phyloP scores from a whole-genome alignment of 805 yeast genomes.

The Danielia oregonensis region DNA sequence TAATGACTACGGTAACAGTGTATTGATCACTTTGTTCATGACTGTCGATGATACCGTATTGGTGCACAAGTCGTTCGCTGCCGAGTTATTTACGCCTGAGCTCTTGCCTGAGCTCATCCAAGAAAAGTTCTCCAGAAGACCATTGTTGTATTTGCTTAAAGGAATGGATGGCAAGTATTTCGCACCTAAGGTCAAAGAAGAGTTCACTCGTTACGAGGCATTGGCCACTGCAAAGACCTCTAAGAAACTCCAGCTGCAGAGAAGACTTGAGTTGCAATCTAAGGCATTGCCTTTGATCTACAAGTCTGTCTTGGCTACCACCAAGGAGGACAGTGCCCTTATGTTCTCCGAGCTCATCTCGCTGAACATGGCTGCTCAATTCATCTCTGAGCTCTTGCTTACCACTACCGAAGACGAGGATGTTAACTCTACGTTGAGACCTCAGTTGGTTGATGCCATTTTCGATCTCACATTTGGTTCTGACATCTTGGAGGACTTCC shows the following conservation, averaged over 20 bases:
- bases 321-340: constrained; percentile 31
- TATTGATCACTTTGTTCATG: constrained; percentile 71
- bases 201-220: constrained; percentile 56
- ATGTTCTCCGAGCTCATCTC: constrained; percentile 48
- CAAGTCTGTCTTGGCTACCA: constrained; percentile 40
- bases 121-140: constrained; percentile 83
- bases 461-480: constrained; percentile 57
- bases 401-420: constrained; percentile 46
- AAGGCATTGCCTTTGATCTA: constrained; percentile 66
- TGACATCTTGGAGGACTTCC: constrained; percentile 62
- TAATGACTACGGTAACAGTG: constrained; percentile 84
- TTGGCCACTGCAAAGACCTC: constrained; percentile 61
- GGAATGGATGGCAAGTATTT: constrained; percentile 83
- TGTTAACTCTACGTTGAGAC: constrained; percentile 37
- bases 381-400: constrained; percentile 69
- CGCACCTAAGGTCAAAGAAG: constrained; percentile 61
- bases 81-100: constrained; percentile 50
- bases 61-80: constrained; percentile 65
- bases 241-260: constrained; percentile 76
- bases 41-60: constrained; percentile 93
- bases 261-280: constrained; percentile 66
- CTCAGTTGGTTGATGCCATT: constrained; percentile 52
- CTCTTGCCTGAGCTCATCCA: constrained; percentile 51
- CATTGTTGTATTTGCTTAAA: constrained; percentile 73
- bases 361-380: constrained; percentile 82